Conservation (phyloP, 495 filamentous ascomycete species). For the Penicillium arizonense region DNA sequence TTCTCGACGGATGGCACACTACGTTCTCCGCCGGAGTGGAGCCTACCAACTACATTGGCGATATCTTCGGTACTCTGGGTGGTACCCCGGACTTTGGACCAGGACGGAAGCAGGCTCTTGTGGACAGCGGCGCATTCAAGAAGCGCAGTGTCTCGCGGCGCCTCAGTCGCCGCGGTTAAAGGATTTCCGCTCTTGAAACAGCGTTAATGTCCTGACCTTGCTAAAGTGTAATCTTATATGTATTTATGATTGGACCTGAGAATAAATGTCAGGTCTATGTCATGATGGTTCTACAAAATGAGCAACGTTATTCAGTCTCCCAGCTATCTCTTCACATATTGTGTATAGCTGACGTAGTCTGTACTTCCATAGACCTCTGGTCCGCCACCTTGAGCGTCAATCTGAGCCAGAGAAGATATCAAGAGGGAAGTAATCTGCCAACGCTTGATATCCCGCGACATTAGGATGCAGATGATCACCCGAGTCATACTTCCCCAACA, state of each 20-base stretch:
- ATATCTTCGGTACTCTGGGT: conserved; percentile 67
- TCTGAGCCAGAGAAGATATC: conserved; percentile 42
- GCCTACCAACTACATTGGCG: conserved; percentile 68
- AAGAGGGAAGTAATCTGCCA: conserved; percentile 61
- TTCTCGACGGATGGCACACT: conserved; percentile 57
- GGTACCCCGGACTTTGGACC: conserved; percentile 66
- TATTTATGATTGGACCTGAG: not conserved
- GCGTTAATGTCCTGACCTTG: too few species aligned
- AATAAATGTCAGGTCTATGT: too few species aligned
- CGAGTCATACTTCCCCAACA: conserved; percentile 55
- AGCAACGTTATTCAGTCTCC: too few species aligned
- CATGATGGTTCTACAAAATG: too few species aligned
- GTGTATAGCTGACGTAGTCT: too few species aligned
- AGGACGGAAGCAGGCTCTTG: conserved; percentile 32
- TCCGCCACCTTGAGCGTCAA: not conserved
- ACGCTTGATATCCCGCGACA: conserved; percentile 57
- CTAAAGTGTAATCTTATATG: not conserved
- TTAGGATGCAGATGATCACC: conserved; percentile 75
- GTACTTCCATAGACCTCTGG: too few species aligned
- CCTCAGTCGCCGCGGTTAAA: conserved; percentile 11
- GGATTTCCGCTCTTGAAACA: too few species aligned
- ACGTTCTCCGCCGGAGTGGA: conserved; percentile 59
- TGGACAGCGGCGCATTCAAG: conserved; percentile 26
- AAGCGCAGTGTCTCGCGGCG: conserved; percentile 19
- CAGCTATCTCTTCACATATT: not conserved